These are phyloP conservation scores for Hyaloscypha variabilis DNA, from an alignment of 495 filamentous ascomycete genomes.

Conservation along the genomic window DNA sequence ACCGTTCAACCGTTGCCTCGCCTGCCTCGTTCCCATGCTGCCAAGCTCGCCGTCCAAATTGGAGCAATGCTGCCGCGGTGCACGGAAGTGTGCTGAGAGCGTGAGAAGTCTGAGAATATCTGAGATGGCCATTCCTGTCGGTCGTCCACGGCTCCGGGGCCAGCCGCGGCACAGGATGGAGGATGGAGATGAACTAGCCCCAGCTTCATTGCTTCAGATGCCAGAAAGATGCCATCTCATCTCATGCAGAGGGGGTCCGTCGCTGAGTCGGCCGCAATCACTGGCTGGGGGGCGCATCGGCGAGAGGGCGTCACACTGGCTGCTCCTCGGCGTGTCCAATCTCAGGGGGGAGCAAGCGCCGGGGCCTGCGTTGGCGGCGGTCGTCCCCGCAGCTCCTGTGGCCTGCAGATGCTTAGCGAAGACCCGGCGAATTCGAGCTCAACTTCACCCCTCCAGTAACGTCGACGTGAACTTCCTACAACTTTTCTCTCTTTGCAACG, in stretches of 20 bases:
- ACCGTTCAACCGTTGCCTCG: too few relatives aligned
- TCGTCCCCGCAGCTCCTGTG: conserved; percentile 9
- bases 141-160: too few relatives aligned
- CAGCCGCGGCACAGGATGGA: background rate
- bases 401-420: background rate
- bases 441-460: background rate
- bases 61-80: background rate
- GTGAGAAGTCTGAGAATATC: too few relatives aligned
- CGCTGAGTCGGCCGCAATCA: background rate
- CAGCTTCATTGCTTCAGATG: too few relatives aligned
- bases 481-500: background rate
- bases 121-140: too few relatives aligned
- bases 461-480: background rate
- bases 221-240: background rate
- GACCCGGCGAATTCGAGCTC: conserved; percentile 1
- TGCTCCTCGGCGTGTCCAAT: conserved; percentile 13
- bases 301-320: background rate
- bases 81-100: background rate
- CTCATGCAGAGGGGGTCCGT: background rate
- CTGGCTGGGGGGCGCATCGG: background rate
- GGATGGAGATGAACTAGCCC: background rate
- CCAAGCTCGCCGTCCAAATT: background rate
- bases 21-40: too few relatives aligned
- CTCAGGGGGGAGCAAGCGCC: conserved; percentile 25
- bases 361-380: conserved; percentile 12